phyloP scores from a whole-genome alignment of 352 stramenopile genomes.

The Peronospora belbahrii region DNA sequence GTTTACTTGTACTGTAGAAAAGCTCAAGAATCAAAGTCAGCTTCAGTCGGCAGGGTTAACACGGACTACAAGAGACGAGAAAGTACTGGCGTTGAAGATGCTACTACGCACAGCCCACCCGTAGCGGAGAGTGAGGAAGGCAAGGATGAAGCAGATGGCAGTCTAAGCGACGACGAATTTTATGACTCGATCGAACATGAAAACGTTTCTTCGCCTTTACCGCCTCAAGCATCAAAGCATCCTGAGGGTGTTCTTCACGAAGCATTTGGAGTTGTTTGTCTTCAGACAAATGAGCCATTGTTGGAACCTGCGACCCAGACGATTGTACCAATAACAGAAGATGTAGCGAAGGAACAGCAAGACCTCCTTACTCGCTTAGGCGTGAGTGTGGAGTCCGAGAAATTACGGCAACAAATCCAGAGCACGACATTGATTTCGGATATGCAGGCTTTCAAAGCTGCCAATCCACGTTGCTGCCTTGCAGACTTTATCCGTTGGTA shows the following conservation, averaged over 20 bases:
- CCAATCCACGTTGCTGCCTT: constrained; percentile 55
- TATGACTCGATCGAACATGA: constrained; percentile 70
- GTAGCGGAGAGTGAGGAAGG: background rate
- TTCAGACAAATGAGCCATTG: constrained; percentile 40
- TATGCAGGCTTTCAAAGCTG: constrained; percentile 84
- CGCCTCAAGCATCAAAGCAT: constrained; percentile 3
- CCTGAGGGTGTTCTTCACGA: constrained; percentile 13
- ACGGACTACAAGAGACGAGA: background rate
- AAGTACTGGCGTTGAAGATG: background rate
- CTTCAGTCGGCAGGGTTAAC: constrained; percentile 4
- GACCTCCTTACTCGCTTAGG: constrained; percentile 63
- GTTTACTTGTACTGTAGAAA: constrained; percentile 8
- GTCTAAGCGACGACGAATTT: constrained; percentile 70
- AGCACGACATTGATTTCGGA: constrained; percentile 65
- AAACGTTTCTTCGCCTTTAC: constrained; percentile 10
- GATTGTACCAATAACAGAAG: constrained; percentile 66
- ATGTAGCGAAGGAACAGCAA: constrained; percentile 69
- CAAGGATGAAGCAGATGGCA: constrained; percentile 25
- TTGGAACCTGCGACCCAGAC: constrained; percentile 65
- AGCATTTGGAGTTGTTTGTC: constrained; percentile 34
- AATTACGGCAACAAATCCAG: constrained; percentile 68
- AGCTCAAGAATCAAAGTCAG: constrained; percentile 21
- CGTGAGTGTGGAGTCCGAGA: constrained; percentile 51
- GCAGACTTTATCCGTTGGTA: constrained; percentile 83
- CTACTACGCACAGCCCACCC: background rate